Evolutionary conservation across 495 filamentous ascomycete genomes (phyloP).

Genomic region (Penicillium daleae): DNA sequence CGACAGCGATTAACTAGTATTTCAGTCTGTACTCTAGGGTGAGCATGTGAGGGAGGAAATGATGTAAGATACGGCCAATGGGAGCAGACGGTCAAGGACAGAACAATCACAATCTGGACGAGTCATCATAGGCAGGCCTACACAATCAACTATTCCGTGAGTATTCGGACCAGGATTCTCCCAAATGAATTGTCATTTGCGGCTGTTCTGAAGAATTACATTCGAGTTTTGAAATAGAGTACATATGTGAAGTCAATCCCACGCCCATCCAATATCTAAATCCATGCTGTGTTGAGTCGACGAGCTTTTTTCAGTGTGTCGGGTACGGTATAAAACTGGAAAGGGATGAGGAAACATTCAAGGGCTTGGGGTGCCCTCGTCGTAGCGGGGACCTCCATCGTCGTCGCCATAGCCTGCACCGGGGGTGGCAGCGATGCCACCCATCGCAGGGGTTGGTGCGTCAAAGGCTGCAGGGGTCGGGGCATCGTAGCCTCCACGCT

Average conservation of each 20-base stretch:
- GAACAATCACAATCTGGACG: neutral
- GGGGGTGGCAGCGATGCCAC: constrained; percentile 70
- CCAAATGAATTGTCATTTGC: constrained; percentile 22
- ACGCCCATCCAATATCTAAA: constrained; percentile 25
- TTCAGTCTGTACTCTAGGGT: no score
- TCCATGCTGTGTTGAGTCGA: constrained; percentile 8
- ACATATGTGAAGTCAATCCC: constrained; percentile 30
- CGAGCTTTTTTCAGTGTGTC: constrained; percentile 16
- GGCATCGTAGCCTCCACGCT: constrained; percentile 54
- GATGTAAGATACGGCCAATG: neutral
- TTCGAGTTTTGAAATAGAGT: constrained; percentile 28
- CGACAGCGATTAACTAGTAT: neutral
- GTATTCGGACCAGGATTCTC: neutral
- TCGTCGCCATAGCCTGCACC: constrained; percentile 66
- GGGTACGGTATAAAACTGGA: constrained; percentile 9
- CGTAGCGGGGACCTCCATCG: constrained; percentile 61
- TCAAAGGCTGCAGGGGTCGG: constrained; percentile 64
- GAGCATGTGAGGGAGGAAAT: no score
- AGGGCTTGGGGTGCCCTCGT: constrained; percentile 56
- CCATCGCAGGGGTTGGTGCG: constrained; percentile 81
- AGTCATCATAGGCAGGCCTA: neutral
- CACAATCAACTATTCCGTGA: neutral
- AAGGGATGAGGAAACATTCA: constrained; percentile 21
- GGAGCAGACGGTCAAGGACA: neutral
- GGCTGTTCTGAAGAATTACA: constrained; percentile 28